Evolutionary conservation across 2,329 filamentous ascomycete genomes (phyloP).

Genomic region (Cytospora mali): DNA sequence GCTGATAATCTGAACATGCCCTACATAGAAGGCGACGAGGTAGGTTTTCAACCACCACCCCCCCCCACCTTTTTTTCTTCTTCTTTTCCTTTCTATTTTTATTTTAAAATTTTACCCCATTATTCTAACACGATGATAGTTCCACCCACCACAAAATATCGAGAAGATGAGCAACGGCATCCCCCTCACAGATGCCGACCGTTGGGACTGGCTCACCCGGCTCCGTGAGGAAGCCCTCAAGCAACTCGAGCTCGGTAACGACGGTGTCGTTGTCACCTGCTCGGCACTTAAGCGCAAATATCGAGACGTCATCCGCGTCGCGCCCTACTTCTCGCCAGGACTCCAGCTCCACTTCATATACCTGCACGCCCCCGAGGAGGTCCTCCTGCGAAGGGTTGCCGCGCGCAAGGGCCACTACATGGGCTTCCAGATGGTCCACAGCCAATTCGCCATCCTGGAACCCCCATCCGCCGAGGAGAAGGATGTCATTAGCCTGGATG

Average conservation of each 20-base stretch:
- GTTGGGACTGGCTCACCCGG: conserved; percentile 93
- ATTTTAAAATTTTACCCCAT: not conserved
- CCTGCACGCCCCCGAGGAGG: conserved; percentile 74
- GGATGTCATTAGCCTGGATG: conserved; percentile 74
- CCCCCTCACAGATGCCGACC: conserved; percentile 87
- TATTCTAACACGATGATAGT: conserved; percentile 50
- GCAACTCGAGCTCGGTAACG: conserved; percentile 57
- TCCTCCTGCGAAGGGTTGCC: conserved; percentile 75
- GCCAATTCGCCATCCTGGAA: conserved; percentile 88
- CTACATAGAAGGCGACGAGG: conserved; percentile 78
- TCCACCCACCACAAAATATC: conserved; percentile 76
- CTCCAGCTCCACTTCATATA: conserved; percentile 92
- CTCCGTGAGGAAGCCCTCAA: conserved; percentile 70
- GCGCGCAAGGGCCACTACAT: conserved; percentile 86
- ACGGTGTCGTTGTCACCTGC: conserved; percentile 92
- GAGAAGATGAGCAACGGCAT: conserved; percentile 87
- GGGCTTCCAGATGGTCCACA: conserved; percentile 93
- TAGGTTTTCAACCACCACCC: conserved; percentile 45
- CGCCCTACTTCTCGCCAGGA: conserved; percentile 71
- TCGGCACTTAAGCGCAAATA: conserved; percentile 97
- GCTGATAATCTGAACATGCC: conserved; percentile 65
- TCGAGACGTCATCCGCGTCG: conserved; percentile 84
- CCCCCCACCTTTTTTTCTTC: conserved; percentile 1
- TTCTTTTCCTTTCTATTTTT: too few relatives aligned
- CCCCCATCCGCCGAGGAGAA: conserved; percentile 70